phyloP scores from a whole-genome alignment of 805 yeast species.

The Ogataea nitratoaversa region DNA sequence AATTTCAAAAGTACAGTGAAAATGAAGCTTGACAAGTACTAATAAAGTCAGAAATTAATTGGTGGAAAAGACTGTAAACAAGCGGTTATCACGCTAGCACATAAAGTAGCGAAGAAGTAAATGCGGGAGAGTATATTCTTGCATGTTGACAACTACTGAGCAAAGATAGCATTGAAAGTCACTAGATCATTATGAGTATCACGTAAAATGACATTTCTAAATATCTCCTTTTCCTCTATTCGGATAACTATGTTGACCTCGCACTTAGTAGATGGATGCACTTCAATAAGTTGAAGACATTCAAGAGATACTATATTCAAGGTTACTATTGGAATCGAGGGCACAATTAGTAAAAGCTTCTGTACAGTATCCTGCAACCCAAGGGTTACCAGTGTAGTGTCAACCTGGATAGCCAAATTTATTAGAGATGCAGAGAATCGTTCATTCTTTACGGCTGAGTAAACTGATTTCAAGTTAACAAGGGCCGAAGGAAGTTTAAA shows the following conservation, averaged over 20 bases:
- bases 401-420: not conserved
- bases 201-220: not conserved
- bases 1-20: too few species aligned
- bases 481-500: not conserved
- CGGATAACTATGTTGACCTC: too few species aligned
- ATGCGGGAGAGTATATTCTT: conserved; percentile 24
- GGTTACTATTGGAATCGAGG: too few species aligned
- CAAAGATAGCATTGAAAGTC: not conserved
- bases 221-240: not conserved
- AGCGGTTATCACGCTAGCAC: conserved; percentile 30
- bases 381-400: not conserved
- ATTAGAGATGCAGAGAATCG: not conserved
- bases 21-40: too few species aligned
- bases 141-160: conserved; percentile 20
- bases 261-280: too few species aligned
- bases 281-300: too few species aligned
- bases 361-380: not conserved
- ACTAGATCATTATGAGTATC: not conserved
- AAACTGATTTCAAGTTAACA: not conserved
- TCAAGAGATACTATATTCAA: too few species aligned
- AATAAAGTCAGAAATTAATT: too few species aligned
- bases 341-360: too few species aligned
- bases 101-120: too few species aligned
- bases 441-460: not conserved
- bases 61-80: too few species aligned